A percentile compares a stretch with the other conserved stretches of the same genome.
Evolutionary conservation across 495 filamentous ascomycete species (phyloP).

Genomic region (Aspergillus leporis): DNA sequence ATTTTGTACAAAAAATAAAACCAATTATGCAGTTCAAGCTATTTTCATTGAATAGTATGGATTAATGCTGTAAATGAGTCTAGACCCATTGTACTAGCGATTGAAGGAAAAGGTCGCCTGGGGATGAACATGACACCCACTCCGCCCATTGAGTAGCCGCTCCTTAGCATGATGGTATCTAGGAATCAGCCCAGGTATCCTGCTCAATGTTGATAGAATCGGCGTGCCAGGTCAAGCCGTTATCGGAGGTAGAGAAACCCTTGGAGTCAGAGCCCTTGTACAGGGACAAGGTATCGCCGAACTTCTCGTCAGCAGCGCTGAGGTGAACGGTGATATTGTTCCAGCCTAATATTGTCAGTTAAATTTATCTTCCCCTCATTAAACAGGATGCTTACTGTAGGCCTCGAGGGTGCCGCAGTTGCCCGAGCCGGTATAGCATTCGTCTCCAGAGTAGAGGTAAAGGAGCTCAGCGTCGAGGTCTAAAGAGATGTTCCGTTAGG

Average conservation of each 20-base stretch:
- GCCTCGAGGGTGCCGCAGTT: constrained; percentile 17
- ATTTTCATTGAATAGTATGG: no score
- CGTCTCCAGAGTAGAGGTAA: constrained; percentile 23
- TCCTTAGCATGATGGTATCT: background rate
- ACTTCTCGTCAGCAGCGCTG: constrained; percentile 16
- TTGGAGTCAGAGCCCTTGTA: constrained; percentile 11
- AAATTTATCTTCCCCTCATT: background rate
- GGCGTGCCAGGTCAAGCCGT: constrained; percentile 19
- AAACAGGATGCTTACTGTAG: constrained; percentile 11
- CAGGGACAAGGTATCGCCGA: constrained; percentile 12
- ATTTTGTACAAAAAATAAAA: no score
- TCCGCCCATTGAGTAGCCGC: no score
- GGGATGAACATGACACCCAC: no score
- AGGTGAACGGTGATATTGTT: constrained; percentile 20
- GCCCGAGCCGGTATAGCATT: constrained; percentile 26
- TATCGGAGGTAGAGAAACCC: constrained; percentile 13
- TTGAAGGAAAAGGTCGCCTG: no score
- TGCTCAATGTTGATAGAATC: constrained; percentile 12
- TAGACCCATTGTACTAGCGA: no score
- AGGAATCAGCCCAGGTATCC: background rate
- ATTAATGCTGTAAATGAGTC: no score
- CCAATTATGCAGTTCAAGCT: no score
- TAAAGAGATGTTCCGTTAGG: background rate
- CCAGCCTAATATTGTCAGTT: constrained; percentile 3
- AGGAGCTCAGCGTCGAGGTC: constrained; percentile 15